phyloP scores from a whole-genome alignment of 2,329 filamentous ascomycete genomes.

The Fusarium marasasianum region DNA sequence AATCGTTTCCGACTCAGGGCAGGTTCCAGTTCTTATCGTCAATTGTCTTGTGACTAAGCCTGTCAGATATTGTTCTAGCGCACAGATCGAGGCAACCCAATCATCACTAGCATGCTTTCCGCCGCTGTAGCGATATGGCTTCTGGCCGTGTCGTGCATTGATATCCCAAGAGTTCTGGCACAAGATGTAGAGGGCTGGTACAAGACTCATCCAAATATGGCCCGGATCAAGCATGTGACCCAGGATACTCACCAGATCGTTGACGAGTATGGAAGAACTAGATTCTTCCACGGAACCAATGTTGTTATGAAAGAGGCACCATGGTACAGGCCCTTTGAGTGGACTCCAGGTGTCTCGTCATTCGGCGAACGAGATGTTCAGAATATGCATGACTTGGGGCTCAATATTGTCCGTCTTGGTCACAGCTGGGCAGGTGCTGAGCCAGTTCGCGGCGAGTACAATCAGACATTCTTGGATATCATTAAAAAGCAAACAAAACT shows the following conservation, averaged over 20 bases:
- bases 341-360: not conserved
- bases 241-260: not conserved
- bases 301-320: not conserved
- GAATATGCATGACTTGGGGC: not conserved
- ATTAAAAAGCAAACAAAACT: not conserved
- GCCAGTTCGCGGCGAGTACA: not conserved
- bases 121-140: not conserved
- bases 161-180: accelerated
- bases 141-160: accelerated
- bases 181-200: not conserved
- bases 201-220: not conserved
- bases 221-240: not conserved
- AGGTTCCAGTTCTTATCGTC: accelerated
- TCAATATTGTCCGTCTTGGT: not conserved
- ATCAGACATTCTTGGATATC: not conserved
- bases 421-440: not conserved
- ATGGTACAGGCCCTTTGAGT: not conserved
- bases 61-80: accelerated
- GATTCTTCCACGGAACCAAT: not conserved
- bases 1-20: accelerated
- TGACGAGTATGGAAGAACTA: not conserved
- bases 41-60: not conserved
- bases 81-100: accelerated
- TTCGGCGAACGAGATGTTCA: not conserved
- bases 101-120: accelerated